Base-by-base conservation (phyloP, 495 filamentous ascomycete species). In the Clohesyomyces aquaticus region DNA sequence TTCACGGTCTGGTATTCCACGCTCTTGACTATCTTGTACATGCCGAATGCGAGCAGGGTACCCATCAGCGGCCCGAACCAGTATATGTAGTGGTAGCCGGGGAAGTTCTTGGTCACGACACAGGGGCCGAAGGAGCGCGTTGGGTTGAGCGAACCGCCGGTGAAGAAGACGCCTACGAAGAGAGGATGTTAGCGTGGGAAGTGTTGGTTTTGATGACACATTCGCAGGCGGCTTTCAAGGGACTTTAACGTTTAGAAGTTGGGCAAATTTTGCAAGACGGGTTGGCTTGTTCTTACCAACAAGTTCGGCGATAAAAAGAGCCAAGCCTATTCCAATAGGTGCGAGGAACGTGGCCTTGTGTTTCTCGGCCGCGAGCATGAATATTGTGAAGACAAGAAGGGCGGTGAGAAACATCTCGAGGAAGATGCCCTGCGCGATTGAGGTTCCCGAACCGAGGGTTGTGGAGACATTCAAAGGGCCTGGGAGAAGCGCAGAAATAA, bases 341-440 rank as follows among this genome's bases (percentile, higher is more conserved):
- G 91, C 91, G n/a, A 92, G 77, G 66, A 81, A 92, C 0, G 91
- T 93, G 3, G 80, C 85, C 69, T 88, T 87, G 73, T 91, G 88
- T 75, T 93, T 93, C 72, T 93, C 90, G 18, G 85, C 86, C 1
- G 91, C 90, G 53, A 93, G 77, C 82, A 95, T 91, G 76, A 92
- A 88, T 38, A 93, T 86, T 6, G 89, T 84, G 59, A 93, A 85
- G 18, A 92, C 84, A 32, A 95, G 77, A 73, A 91, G 82, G 1
- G 87, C 81, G 0, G 90, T 94, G 12, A 93, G 80, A 66, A 95
- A 89, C 77, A 89, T 82, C 74, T 94, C 91, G 57, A 94, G 89
- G 73, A 91, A 83, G 14, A 91, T 74, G 16, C 89, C 89, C 66
- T 88, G 87, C 0, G 79, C 79, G 27, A 83, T 80, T 4, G 79